These are phyloP conservation scores for Euphorbia celastroides DNA, from an alignment of 441 rosid species.

Conservation along the genomic window DNA sequence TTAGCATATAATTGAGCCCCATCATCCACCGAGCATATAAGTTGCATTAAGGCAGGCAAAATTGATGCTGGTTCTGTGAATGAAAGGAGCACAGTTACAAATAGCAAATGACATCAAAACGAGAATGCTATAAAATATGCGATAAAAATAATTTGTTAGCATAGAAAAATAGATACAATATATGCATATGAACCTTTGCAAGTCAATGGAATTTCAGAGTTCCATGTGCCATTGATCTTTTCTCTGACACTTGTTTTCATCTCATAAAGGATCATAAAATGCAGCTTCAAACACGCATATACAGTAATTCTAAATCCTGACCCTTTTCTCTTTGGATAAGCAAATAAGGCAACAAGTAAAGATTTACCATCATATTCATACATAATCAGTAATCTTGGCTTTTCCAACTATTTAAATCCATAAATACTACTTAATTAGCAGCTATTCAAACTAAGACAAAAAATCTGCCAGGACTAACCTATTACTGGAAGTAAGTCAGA, in stretches of 20 bases:
- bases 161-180: too few relatives aligned
- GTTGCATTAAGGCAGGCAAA: slow-evolving; percentile 56
- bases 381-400: neutral
- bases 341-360: neutral
- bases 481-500: slow-evolving; percentile 55
- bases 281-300: neutral
- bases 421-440: neutral
- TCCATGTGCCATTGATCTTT: neutral
- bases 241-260: neutral
- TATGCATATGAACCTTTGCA: slow-evolving; percentile 2
- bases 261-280: neutral
- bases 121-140: slow-evolving; percentile 8
- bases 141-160: neutral
- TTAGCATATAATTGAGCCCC: slow-evolving; percentile 39
- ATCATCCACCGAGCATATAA: slow-evolving; percentile 48
- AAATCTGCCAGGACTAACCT: slow-evolving; percentile 38
- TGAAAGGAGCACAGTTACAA: slow-evolving; percentile 18
- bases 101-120: slow-evolving; percentile 9
- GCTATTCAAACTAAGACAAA: neutral
- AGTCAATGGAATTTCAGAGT: neutral
- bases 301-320: neutral
- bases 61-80: slow-evolving; percentile 65
- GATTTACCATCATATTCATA: neutral
- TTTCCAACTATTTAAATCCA: neutral
- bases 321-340: neutral